Evolutionary conservation across 2,329 filamentous ascomycete genomes (phyloP).

Genomic region (Simplicillium aogashimaense): DNA sequence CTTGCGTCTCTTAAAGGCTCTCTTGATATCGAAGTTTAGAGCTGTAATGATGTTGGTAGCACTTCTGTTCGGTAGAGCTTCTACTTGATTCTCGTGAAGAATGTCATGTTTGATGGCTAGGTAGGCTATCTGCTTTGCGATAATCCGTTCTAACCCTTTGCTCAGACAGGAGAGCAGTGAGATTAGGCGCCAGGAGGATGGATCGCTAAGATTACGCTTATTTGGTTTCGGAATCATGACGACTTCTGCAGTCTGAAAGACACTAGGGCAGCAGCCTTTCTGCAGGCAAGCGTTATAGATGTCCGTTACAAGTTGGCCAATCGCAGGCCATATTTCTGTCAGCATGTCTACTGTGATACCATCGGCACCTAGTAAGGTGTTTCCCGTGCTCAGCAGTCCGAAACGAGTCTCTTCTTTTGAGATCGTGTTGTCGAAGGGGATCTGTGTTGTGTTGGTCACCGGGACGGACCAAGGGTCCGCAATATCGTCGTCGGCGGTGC

Average conservation of each 20-base stretch:
- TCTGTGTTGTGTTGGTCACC: background rate
- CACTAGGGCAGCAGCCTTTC: no score
- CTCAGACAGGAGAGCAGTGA: conserved; percentile 2
- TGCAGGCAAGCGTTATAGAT: conserved; percentile 3
- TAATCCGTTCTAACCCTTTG: conserved; percentile 1
- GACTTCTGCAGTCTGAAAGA: conserved; percentile 1
- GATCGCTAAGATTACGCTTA: background rate
- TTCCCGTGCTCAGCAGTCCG: conserved; percentile 6
- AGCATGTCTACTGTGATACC: conserved; percentile 12
- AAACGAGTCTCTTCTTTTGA: background rate
- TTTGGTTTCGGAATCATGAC: conserved; percentile 3
- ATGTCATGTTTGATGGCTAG: no score
- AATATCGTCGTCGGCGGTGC: background rate
- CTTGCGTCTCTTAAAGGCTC: background rate
- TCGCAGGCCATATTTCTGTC: background rate
- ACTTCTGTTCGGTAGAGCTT: conserved; percentile 1
- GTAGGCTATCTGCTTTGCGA: conserved; percentile 1
- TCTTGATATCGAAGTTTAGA: background rate
- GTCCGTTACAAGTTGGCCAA: background rate
- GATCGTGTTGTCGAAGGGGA: background rate
- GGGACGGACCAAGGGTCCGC: background rate
- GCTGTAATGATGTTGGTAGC: conserved; percentile 1
- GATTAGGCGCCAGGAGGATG: background rate
- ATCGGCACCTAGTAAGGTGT: conserved; percentile 11
- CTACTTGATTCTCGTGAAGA: conserved; percentile 1